Evolutionary conservation across 306 rosid genomes (phyloP), one percentile per base, ranked within the genome.

Genomic region (Cicer chorassanicum): DNA sequence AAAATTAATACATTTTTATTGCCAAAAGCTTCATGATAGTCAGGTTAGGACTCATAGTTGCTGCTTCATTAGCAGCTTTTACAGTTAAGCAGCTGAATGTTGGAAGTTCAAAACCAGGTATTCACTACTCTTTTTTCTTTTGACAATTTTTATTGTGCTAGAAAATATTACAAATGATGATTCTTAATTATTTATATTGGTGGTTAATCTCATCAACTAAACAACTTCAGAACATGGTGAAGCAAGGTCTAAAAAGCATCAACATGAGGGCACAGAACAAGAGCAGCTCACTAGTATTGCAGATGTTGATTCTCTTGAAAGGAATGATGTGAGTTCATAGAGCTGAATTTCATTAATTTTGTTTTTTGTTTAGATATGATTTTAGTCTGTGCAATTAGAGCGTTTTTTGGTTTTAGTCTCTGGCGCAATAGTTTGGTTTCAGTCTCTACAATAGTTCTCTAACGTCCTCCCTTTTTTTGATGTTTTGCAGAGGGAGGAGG

Each of bases 51-150:
- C 85, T 92, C 76, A 7, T 94, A 72, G 97, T 94, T 73, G 95
- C 95, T 91, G 97, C 96, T 88, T 89, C 98, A 10, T 68, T 90
- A 68, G 96, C 97, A 81, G 98, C 95, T 34, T 86, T 10, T 76
- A 77, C 95, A 65, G 94, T 86, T 76, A 86, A 67, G 90, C 93
- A 94, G 95, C 84, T 81, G 29, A 88, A 88, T 73, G 71, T 55
- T 38, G 83, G 65, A 82, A 72, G 62, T 81, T 16, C 86, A n/a
- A 72, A 68, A 14, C 74, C 89, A 68, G 97, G 96, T 94, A 74
- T 59, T 65, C n/a, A 29, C 36, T 29, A 29, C 5, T 29, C 36
- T n/a, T 6, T 1, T 5, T 59, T 41, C 51, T 71, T 44, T 43
- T 15, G 29, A 29, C 49, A 39, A 15, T n/a, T 15, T 73, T 18